Conservation (phyloP, 768 basidiomycete genomes). For the Termitomyces bulborhizus region DNA sequence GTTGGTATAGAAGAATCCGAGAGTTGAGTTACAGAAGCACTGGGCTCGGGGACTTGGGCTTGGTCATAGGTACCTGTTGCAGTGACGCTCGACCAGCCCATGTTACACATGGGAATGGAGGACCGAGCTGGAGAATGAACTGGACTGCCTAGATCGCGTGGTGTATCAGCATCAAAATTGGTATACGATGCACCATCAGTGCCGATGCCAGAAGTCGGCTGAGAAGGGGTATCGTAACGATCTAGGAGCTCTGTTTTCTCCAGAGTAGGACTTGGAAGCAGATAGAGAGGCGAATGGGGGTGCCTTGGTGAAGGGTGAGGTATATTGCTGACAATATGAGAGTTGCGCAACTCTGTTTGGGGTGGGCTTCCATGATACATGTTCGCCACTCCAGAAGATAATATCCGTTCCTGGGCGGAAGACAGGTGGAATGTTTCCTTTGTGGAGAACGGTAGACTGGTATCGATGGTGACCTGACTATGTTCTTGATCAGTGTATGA, state of each 20-base stretch:
- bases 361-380: neutral
- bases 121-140: conserved; percentile 5
- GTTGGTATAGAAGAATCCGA: neutral
- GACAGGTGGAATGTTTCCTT: neutral
- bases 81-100: conserved; percentile 10
- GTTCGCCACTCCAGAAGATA: neutral
- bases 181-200: neutral
- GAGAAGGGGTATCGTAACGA: neutral
- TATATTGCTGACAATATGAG: neutral
- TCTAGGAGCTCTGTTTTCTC: conserved; percentile 1
- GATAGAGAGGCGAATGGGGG: neutral
- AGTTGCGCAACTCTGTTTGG: neutral
- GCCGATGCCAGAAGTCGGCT: neutral
- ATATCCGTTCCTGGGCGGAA: neutral
- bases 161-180: neutral
- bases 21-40: conserved; percentile 1
- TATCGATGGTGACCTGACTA: neutral
- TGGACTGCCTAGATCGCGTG: conserved; percentile 1
- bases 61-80: conserved; percentile 1
- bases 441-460: neutral
- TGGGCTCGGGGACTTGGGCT: neutral
- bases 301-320: neutral
- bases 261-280: neutral
- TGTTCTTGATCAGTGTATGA: neutral
- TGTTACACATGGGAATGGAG: conserved; percentile 37